These are phyloP conservation scores for Boletus bicolor DNA, from an alignment of 768 basidiomycete species.

Conservation along the genomic window DNA sequence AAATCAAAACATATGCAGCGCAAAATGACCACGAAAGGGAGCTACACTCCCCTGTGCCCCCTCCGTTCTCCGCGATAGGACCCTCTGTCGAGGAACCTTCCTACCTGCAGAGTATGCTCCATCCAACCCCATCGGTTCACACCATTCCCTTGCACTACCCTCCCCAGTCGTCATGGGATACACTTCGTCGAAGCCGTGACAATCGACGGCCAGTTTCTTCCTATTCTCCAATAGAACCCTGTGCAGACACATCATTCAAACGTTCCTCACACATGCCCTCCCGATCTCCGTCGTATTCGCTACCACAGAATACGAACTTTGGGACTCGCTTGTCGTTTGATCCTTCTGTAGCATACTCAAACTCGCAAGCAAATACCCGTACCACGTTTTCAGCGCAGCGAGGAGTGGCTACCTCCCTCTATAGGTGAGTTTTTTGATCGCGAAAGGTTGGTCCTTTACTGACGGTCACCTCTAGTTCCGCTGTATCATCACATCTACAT, in stretches of 20 bases:
- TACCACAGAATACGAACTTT: slow-evolving; percentile 2
- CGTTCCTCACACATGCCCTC: slow-evolving; percentile 15
- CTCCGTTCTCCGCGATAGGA: slow-evolving; percentile 31
- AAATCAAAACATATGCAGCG: slow-evolving; percentile 2
- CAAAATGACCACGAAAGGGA: slow-evolving; percentile 1
- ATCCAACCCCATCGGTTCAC: slow-evolving; percentile 21
- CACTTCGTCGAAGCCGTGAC: slow-evolving; percentile 12
- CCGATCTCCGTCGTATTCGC: slow-evolving; percentile 1
- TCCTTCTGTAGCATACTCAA: slow-evolving; percentile 47
- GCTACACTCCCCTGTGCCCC: slow-evolving; percentile 28
- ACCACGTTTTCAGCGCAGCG: slow-evolving; percentile 6
- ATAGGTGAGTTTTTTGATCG: slow-evolving; percentile 45
- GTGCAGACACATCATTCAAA: slow-evolving; percentile 17
- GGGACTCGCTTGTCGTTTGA: slow-evolving; percentile 37
- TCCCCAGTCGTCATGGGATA: slow-evolving; percentile 20
- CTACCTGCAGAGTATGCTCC: slow-evolving; percentile 27
- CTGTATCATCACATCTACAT: slow-evolving; percentile 49
- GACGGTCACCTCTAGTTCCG: slow-evolving; percentile 38
- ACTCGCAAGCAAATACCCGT: slow-evolving; percentile 10
- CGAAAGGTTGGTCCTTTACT: neutral
- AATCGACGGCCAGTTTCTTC: slow-evolving; percentile 6
- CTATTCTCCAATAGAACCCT: slow-evolving; percentile 3
- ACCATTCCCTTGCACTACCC: slow-evolving; percentile 23
- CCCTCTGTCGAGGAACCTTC: slow-evolving; percentile 38
- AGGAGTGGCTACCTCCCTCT: slow-evolving; percentile 42